Evolutionary conservation across 306 rosid genomes (phyloP).

Genomic region (Dalbergia oliveri): DNA sequence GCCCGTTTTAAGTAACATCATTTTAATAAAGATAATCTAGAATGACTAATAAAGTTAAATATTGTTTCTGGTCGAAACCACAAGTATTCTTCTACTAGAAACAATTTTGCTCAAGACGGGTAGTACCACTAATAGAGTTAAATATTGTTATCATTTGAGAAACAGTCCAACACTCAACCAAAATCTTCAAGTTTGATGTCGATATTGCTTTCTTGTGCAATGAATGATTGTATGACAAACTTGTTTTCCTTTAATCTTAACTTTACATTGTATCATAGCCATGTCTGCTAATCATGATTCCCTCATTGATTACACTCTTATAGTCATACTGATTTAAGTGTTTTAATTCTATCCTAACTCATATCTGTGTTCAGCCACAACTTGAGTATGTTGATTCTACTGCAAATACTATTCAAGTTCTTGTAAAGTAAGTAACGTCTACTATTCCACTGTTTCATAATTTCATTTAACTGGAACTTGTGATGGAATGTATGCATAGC

Average conservation of each 20-base stretch:
- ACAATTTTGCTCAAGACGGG: too few species aligned
- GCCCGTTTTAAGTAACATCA: neutral
- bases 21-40: neutral
- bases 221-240: constrained; percentile 9
- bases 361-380: constrained; percentile 71
- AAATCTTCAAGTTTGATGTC: constrained; percentile 11
- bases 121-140: neutral
- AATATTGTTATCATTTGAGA: constrained; percentile 22
- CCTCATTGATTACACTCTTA: neutral
- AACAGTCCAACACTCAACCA: neutral
- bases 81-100: too few species aligned
- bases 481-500: neutral
- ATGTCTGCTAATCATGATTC: neutral
- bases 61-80: too few species aligned
- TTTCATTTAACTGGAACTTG: neutral
- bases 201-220: neutral
- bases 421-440: constrained; percentile 68
- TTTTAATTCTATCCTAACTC: constrained; percentile 30
- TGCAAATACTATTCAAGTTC: constrained; percentile 64
- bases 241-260: constrained; percentile 6
- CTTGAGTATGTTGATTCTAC: constrained; percentile 55
- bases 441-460: neutral
- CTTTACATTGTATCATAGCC: constrained; percentile 12
- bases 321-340: constrained; percentile 14
- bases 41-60: constrained; percentile 5